A percentile compares a stretch with the other conserved stretches of the same genome.
Evolutionary conservation across 148 eudicot species (phyloP).

Genomic region (Rhododendron vialii): DNA sequence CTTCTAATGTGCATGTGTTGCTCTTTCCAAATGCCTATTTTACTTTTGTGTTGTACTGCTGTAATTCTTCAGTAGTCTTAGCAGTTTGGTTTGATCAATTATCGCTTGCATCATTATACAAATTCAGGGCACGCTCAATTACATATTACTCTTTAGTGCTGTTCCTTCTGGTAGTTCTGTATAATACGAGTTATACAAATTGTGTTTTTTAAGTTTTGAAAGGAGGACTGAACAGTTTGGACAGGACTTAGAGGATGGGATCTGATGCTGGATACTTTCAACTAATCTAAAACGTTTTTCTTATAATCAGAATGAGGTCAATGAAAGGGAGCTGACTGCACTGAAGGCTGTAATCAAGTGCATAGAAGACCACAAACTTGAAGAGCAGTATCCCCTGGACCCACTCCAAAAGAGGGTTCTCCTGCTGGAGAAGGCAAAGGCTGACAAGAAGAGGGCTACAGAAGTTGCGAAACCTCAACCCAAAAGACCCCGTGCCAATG

Average conservation of each 20-base stretch:
- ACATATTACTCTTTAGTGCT: background rate
- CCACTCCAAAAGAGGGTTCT: conserved; percentile 66
- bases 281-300: background rate
- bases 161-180: background rate
- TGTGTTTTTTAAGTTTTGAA: background rate
- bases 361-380: conserved; percentile 93
- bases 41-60: background rate
- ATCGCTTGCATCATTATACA: background rate
- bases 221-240: background rate
- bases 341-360: conserved; percentile 85
- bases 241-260: background rate
- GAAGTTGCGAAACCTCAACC: conserved; percentile 92
- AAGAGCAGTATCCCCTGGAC: conserved; percentile 61
- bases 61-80: background rate
- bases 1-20: background rate
- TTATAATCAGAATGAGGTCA: conserved; percentile 60
- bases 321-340: conserved; percentile 80
- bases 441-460: conserved; percentile 81
- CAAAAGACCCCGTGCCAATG: conserved; percentile 90
- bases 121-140: background rate
- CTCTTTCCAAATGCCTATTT: background rate
- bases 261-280: background rate
- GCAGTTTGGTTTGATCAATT: background rate
- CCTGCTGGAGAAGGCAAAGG: conserved; percentile 91
- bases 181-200: background rate